These are phyloP conservation scores for Cucurbitaria berberidis DNA, from an alignment of 2,329 filamentous ascomycete genomes.

Conservation along the genomic window DNA sequence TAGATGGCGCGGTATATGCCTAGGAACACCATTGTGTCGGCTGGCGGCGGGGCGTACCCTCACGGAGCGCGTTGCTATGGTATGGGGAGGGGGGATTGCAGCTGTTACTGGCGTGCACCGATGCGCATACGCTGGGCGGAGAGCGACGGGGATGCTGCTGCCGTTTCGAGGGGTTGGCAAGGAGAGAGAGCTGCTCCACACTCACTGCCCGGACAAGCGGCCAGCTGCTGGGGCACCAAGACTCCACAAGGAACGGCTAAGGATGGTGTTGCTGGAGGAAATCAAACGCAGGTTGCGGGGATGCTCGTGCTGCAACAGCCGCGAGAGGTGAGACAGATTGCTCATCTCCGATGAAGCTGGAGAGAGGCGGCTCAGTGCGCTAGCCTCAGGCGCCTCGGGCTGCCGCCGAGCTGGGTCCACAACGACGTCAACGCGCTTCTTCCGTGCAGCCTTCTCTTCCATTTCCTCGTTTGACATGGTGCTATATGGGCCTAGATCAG, in stretches of 20 bases:
- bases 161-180: constrained; percentile 32
- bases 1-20: constrained; percentile 90
- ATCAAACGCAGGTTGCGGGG: constrained; percentile 13
- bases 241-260: neutral
- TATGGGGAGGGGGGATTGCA: constrained; percentile 18
- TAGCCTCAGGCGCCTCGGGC: constrained; percentile 15
- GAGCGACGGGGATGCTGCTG: constrained; percentile 27
- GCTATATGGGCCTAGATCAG: no score
- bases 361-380: constrained; percentile 17
- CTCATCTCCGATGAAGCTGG: constrained; percentile 13
- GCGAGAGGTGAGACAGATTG: constrained; percentile 18
- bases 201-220: constrained; percentile 16
- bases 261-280: constrained; percentile 5
- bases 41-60: constrained; percentile 21
- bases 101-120: constrained; percentile 19
- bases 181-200: constrained; percentile 16
- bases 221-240: constrained; percentile 9
- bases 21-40: constrained; percentile 78
- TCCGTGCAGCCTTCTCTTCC: constrained; percentile 5
- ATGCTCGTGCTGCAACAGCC: constrained; percentile 24
- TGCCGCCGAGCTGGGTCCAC: constrained; percentile 14
- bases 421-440: constrained; percentile 27
- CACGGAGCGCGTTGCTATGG: neutral
- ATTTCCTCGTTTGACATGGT: no score
- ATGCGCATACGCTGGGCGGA: constrained; percentile 41